These are phyloP conservation scores for Rhizopogon rudus DNA, from an alignment of 768 basidiomycete species.

Conservation along the genomic window DNA sequence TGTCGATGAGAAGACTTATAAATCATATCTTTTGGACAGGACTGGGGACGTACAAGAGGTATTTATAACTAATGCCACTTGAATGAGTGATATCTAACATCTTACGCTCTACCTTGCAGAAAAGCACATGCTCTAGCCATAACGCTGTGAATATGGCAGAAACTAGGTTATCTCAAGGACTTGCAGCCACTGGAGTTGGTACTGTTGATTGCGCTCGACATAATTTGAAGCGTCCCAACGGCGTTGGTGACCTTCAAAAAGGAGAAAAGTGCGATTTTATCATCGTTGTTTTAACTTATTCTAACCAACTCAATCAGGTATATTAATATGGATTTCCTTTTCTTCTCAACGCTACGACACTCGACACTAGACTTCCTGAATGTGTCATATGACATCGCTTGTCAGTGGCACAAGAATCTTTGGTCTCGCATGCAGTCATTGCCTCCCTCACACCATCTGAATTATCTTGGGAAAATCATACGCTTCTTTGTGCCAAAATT, in stretches of 20 bases:
- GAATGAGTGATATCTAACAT: no score
- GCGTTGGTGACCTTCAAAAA: conserved; percentile 17
- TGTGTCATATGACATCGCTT: conserved; percentile 23
- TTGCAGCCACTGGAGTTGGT: conserved; percentile 23
- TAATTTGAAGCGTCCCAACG: conserved; percentile 22
- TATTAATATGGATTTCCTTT: conserved; percentile 20
- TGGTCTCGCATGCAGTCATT: conserved; percentile 5
- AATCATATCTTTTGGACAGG: conserved; percentile 11
- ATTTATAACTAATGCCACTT: background rate
- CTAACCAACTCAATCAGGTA: conserved; percentile 9
- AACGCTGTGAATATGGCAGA: conserved; percentile 22
- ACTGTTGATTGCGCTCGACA: conserved; percentile 25
- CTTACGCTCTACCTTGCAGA: conserved; percentile 1
- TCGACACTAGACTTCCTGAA: background rate
- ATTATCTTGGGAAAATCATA: background rate
- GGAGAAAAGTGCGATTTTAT: conserved; percentile 9
- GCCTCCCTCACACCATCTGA: background rate
- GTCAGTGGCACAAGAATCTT: conserved; percentile 19
- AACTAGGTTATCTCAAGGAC: conserved; percentile 12
- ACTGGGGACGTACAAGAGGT: no score
- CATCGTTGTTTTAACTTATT: no score
- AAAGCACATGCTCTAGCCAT: conserved; percentile 25
- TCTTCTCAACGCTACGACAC: background rate
- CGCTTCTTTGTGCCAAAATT: conserved; percentile 27
- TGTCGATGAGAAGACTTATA: conserved; percentile 19